Conservation (phyloP, 495 filamentous ascomycete species). For the Antarctomyces pellizariae region DNA sequence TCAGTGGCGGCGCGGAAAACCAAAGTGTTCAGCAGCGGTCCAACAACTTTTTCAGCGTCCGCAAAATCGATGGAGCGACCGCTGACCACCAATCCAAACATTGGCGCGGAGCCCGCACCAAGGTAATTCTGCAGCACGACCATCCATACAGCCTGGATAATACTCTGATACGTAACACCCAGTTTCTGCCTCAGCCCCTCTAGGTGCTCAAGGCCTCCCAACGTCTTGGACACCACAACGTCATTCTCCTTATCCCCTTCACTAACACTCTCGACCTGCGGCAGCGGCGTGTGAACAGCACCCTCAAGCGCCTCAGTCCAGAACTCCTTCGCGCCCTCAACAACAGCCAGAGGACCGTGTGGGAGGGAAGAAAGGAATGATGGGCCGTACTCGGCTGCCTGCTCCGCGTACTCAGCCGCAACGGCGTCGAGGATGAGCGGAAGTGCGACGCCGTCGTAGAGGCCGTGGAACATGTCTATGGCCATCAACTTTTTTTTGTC, state of each 20-base stretch:
- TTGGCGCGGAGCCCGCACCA: slow-evolving; percentile 12
- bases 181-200: slow-evolving; percentile 26
- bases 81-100: slow-evolving; percentile 45
- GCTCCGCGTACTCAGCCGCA: slow-evolving; percentile 18
- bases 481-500: slow-evolving; percentile 18
- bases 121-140: slow-evolving; percentile 24
- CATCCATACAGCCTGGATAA: slow-evolving; percentile 49
- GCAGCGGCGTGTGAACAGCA: no score
- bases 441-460: slow-evolving; percentile 76
- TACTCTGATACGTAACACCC: slow-evolving; percentile 48
- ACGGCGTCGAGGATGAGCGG: slow-evolving; percentile 36
- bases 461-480: slow-evolving; percentile 56
- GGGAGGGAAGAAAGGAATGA: slow-evolving; percentile 27
- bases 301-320: slow-evolving; percentile 26
- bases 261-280: no score
- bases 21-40: slow-evolving; percentile 80
- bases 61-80: slow-evolving; percentile 43
- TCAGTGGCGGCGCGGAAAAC: slow-evolving; percentile 33
- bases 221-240: no score
- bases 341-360: slow-evolving; percentile 31
- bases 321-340: slow-evolving; percentile 31
- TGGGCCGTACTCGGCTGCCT: slow-evolving; percentile 15
- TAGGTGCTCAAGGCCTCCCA: slow-evolving; percentile 14
- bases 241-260: no score
- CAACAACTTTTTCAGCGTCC: slow-evolving; percentile 43